Base-by-base conservation (phyloP, 2,329 filamentous ascomycete genomes). In the Apiospora koreana region DNA sequence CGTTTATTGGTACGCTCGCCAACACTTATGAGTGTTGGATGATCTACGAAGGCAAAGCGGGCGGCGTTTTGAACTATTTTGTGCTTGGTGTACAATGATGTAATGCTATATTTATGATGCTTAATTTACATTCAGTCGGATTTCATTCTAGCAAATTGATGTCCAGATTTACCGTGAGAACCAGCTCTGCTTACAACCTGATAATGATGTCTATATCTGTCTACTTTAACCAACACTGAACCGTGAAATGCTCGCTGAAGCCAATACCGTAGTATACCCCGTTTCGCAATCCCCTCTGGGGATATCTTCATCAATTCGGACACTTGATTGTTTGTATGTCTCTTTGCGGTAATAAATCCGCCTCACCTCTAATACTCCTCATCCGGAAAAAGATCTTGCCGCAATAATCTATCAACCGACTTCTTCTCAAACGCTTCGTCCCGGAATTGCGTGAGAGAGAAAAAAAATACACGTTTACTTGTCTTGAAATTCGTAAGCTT, bases 11-110 rank as follows among this genome's bases (percentile, higher is more conserved):
- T 38, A 31, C 31, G 18, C 54, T 38, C 21, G 31, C 54, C 18
- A 6, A 23, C 9, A 9, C 28, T 38, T 38, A n/a, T 38, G 28
- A 12, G n/a, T 62, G 31, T n/a, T 31, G 54, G 31, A 62, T 62
- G 54, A 38, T 31, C 54, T 14, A 62, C 31, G 21, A 38, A 62
- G 21, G 31, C 54, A 62, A 62, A 62, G 54, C 54, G 54, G 31
- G 38, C 54, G 54, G 54, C 54, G 54, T 62, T 62, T 62, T 23
- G 54, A n/a, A n/a, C 21, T 62, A 38, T 38, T 62, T 62, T n/a
- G 28, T 62, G 54, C 18, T 12, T n/a, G 21, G 9, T 62, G 54
- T 62, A 38, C 54, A n/a, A 62, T 38, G 31, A 62, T 62, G 21
- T 62, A 62, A 62, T 62, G 28, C 31, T 62, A 62, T 62, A 62